phyloP scores from a whole-genome alignment of 108 stramenopile genomes.

The Discostella stelligeroides region DNA sequence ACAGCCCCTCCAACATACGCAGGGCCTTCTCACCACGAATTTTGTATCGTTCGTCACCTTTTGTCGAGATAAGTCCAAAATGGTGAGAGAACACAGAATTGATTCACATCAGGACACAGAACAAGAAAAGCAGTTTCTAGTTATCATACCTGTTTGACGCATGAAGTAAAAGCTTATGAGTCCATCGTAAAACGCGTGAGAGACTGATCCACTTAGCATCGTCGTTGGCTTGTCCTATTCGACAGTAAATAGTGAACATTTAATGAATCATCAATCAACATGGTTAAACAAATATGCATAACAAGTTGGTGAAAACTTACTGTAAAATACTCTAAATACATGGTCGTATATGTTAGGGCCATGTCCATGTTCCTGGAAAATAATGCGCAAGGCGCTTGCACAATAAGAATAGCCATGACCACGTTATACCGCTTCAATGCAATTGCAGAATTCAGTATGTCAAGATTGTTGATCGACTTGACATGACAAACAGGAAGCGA shows the following conservation, averaged over 20 bases:
- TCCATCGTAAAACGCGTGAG: not conserved
- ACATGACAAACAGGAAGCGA: no score
- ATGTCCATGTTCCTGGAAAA: constrained; percentile 1
- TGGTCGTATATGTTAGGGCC: not conserved
- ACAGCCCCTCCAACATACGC: not conserved
- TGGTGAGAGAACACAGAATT: not conserved
- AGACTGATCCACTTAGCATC: not conserved
- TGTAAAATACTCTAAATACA: not conserved
- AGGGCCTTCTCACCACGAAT: constrained; percentile 8
- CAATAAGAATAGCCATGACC: not conserved
- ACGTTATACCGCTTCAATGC: not conserved
- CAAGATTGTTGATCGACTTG: no score
- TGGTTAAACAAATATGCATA: not conserved
- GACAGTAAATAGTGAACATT: not conserved
- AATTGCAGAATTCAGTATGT: not conserved
- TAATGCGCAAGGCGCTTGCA: not conserved
- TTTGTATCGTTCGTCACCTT: constrained; percentile 5
- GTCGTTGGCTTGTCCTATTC: not conserved
- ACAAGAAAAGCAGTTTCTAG: not conserved
- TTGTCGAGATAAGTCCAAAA: not conserved
- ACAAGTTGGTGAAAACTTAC: not conserved
- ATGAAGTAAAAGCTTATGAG: constrained; percentile 11
- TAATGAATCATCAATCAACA: not conserved
- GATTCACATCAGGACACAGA: no score
- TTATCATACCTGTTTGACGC: constrained; percentile 5